Evolutionary conservation across 805 yeast genomes (phyloP), one percentile per base, ranked within the genome.

Genomic region (Myxozyma monticola): DNA sequence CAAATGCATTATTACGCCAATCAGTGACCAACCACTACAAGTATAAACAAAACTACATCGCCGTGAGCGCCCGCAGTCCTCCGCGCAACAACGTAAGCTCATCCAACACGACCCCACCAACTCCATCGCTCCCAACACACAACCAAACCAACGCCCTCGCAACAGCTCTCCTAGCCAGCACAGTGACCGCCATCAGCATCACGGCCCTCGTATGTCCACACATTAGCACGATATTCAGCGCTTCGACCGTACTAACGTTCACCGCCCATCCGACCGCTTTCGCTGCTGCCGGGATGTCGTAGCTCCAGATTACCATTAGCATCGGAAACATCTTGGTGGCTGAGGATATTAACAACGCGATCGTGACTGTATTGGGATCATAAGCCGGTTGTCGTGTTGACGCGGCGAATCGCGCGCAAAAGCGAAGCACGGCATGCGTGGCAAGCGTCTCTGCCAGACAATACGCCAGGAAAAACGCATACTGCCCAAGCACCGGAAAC

Each of bases 261-360:
- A 85, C 84, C 2, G 83, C 76, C 58, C 80, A 71, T 51, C 77
- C 77, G 26, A 86, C 84, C 8, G 81, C 70, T 4, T 72, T 71
- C 18, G 81, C 76, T 0, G 85, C 83, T 2, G 84, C 73, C 1
- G 84, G 74, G n/a, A 85, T 78, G 63, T 93, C 96, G 63, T 93
- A 93, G 0, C 96, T 93, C 99, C 99, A 93, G 30, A 93, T 91
- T 28, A 93, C 73, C 90, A 91, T 91, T 29, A 93, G 74, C 17
- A 93, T 84, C 0, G 99, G 99, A 56, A 91, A 83, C 20, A 91
- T 72, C 63, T 85, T 88, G 34, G 91, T 83, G 0, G 87, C 80
- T 37, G 88, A 81, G 0, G 97, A 83, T 4, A 89, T 76, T 38
- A 90, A 64, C 1, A 89, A 75, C 0, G 96, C 84, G 8, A 83